phyloP scores from a whole-genome alignment of 2,329 filamentous ascomycete species.

The Colletotrichum costaricense region DNA sequence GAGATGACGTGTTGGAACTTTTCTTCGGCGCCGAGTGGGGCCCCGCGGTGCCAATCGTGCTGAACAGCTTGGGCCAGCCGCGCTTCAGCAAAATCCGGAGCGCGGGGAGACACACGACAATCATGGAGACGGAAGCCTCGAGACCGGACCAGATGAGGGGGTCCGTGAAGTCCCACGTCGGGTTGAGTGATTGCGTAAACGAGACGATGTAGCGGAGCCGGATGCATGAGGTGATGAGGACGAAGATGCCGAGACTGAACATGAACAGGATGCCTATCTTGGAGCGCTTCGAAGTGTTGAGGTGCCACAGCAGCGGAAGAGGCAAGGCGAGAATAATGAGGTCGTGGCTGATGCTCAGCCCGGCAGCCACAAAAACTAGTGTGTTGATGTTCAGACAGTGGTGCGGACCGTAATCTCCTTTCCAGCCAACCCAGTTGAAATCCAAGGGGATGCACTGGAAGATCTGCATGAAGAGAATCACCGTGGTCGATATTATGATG shows the following conservation, averaged over 20 bases:
- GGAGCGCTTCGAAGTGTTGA: constrained; percentile 43
- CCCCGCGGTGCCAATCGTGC: constrained; percentile 6
- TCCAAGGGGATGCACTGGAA: constrained; percentile 50
- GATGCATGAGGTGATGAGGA: constrained; percentile 48
- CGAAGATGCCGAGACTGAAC: constrained; percentile 51
- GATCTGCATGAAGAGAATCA: constrained; percentile 47
- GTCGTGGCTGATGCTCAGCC: constrained; percentile 49
- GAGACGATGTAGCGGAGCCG: constrained; percentile 48
- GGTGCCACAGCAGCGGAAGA: constrained; percentile 44
- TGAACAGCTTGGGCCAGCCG: constrained; percentile 21
- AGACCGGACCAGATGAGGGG: constrained; percentile 56
- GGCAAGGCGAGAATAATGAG: constrained; percentile 48
- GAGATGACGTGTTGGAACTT: constrained; percentile 5
- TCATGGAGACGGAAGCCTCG: constrained; percentile 54
- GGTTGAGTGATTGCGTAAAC: constrained; percentile 48
- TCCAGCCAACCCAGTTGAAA: constrained; percentile 48
- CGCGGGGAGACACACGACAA: constrained; percentile 54
- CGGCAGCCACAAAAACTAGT: constrained; percentile 44
- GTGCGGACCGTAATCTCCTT: constrained; percentile 40
- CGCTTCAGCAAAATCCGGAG: constrained; percentile 46
- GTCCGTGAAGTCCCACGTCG: constrained; percentile 55
- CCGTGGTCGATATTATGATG: constrained; percentile 40
- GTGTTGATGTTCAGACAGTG: constrained; percentile 47
- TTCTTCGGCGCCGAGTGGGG: neutral
- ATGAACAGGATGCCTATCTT: constrained; percentile 46